A percentile compares a stretch with the other conserved stretches of the same genome.
These are phyloP conservation scores for Cladorrhinum sp. DNA, from an alignment of 2,329 filamentous ascomycete species.

Conservation along the genomic window DNA sequence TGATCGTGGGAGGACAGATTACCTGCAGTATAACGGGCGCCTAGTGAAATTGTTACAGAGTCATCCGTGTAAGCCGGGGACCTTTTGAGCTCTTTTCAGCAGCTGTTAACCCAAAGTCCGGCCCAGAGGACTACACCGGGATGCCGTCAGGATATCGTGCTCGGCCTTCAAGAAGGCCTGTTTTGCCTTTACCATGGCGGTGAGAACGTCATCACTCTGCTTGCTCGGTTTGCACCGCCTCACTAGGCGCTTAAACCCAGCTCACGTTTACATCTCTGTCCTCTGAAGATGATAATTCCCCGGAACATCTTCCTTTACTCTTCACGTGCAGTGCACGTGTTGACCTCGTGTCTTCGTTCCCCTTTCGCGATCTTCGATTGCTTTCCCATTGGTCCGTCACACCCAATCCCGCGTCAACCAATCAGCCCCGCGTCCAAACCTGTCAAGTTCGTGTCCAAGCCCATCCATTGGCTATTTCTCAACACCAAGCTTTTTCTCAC, in stretches of 20 bases:
- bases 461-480: neutral
- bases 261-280: neutral
- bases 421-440: neutral
- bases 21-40: slow-evolving; percentile 2
- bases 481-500: neutral
- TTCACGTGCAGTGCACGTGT: neutral
- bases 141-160: neutral
- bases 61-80: neutral
- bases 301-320: neutral
- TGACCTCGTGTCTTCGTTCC: neutral
- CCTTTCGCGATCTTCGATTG: neutral
- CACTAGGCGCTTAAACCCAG: slow-evolving; percentile 5
- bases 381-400: neutral
- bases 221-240: slow-evolving; percentile 1
- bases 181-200: neutral
- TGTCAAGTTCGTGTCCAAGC: neutral
- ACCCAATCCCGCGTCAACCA: neutral
- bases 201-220: neutral
- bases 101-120: neutral
- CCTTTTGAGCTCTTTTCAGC: neutral
- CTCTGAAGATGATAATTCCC: neutral
- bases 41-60: slow-evolving; percentile 12
- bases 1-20: neutral
- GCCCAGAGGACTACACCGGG: neutral
- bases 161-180: neutral